Evolutionary conservation across 148 eudicot species (phyloP).

Genomic region (Nepenthes mirabilis): DNA sequence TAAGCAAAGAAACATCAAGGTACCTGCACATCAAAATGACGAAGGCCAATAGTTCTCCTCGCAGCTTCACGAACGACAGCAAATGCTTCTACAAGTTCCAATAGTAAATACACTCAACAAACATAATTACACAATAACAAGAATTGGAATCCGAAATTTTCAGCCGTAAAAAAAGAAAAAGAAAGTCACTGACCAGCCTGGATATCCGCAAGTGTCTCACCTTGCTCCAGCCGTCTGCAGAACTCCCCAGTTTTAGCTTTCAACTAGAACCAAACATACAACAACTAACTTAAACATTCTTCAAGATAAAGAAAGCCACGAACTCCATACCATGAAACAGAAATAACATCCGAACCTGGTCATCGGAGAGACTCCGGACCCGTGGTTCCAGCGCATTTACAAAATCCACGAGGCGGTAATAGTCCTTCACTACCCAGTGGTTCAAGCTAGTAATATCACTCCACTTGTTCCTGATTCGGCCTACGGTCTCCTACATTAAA

Average conservation of each 20-base stretch:
- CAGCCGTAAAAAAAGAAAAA: neutral
- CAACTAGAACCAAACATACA: slow-evolving; percentile 31
- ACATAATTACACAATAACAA: neutral
- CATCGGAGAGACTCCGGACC: slow-evolving; percentile 62
- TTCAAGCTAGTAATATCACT: slow-evolving; percentile 63
- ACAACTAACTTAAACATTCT: neutral
- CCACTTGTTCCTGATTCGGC: slow-evolving; percentile 43
- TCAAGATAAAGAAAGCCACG: slow-evolving; percentile 4
- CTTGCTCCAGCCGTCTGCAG: slow-evolving; percentile 50
- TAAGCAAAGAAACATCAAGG: neutral
- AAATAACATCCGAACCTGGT: slow-evolving; percentile 45
- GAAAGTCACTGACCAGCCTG: slow-evolving; percentile 61
- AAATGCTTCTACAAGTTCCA: slow-evolving; percentile 70
- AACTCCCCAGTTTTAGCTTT: slow-evolving; percentile 75
- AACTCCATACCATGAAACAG: slow-evolving; percentile 2
- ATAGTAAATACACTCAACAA: slow-evolving; percentile 3
- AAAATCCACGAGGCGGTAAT: slow-evolving; percentile 70
- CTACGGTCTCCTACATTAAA: slow-evolving; percentile 46
- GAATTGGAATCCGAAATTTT: neutral
- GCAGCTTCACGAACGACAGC: slow-evolving; percentile 99
- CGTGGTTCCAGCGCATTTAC: slow-evolving; percentile 59
- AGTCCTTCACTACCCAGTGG: slow-evolving; percentile 86
- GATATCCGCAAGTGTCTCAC: slow-evolving; percentile 82
- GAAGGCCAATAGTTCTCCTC: slow-evolving; percentile 91
- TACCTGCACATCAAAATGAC: slow-evolving; percentile 99